Evolutionary conservation across 2,329 filamentous ascomycete species (phyloP), one percentile per base, ranked within the genome.

Genomic region (Trichoderma guizhouense): DNA sequence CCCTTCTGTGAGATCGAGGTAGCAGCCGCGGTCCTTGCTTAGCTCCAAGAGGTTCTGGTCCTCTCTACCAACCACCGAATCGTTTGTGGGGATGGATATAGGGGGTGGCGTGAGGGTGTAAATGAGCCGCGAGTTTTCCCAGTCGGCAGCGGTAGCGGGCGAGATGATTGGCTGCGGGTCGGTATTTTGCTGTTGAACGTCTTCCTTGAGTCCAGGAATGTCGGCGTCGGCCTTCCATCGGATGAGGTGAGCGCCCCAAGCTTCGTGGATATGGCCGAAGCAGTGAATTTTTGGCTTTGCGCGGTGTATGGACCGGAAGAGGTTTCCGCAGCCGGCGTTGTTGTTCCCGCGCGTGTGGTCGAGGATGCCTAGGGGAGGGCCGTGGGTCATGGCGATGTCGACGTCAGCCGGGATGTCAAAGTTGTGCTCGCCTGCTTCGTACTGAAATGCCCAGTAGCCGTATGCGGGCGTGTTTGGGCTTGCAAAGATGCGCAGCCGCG

Each of bases 261-360:
- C 84, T 74, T 88, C 86, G 75, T 90, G 88, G n/a, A 89, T 85
- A 73, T 89, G 88, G 0, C 87, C 87, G 72, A 89, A 89, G 76
- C 86, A 89, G 76, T 88, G 86, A 5, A 89, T 73, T 7, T 77
- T 76, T 2, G 87, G 87, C 32, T 79, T 80, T 1, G 83, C 81
- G 0, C 76, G 76, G 1, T 82, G 79, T 0, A 89, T 76, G 0
- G 87, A 85, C 0, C 76, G 77, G 68, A 88, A 83, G 3, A 90
- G 81, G 18, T 81, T 73, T 0, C 75, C 74, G 72, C 85, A 85
- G 24, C 87, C 86, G 21, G 80, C 81, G 15, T 78, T 76, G 28
- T 79, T n/a, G 71, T 73, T 9, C 75, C 70, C 9, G 34, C 69
- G 70, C 5, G 76, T 75, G 26, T 76, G 74, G 75, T 90, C 87